A percentile compares a stretch with the other conserved stretches of the same genome.
phyloP scores from a whole-genome alignment of 495 filamentous ascomycete species.

The Podospora appendiculata region DNA sequence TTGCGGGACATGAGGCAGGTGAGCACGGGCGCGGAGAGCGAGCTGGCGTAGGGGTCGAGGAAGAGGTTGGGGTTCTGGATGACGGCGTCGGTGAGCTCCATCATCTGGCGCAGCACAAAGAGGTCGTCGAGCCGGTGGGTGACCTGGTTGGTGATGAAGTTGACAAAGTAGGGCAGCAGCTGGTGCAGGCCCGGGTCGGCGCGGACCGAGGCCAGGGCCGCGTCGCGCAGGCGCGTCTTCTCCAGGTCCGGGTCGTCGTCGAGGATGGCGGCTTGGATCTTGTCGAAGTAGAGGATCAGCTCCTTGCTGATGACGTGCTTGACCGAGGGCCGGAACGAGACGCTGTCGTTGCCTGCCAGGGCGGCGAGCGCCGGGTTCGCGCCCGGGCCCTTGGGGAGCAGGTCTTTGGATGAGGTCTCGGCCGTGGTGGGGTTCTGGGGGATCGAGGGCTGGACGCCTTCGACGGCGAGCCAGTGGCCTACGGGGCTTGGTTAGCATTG shows the following conservation, averaged over 20 bases:
- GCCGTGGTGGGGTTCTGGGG: slow-evolving; percentile 86
- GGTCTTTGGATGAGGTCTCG: slow-evolving; percentile 70
- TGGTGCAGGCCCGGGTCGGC: slow-evolving; percentile 91
- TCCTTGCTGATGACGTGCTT: slow-evolving; percentile 95
- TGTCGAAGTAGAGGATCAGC: slow-evolving; percentile 94
- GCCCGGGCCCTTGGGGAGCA: slow-evolving; percentile 81
- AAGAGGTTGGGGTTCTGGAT: slow-evolving; percentile 76
- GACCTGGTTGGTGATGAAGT: slow-evolving; percentile 89
- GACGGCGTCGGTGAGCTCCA: slow-evolving; percentile 76
- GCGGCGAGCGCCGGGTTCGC: slow-evolving; percentile 76
- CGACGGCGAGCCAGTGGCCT: slow-evolving; percentile 95
- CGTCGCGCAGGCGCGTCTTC: slow-evolving; percentile 59
- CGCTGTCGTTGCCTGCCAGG: slow-evolving; percentile 73
- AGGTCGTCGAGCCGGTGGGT: slow-evolving; percentile 82
- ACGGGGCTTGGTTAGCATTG: not conserved
- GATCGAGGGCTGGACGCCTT: slow-evolving; percentile 92
- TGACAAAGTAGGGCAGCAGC: slow-evolving; percentile 88
- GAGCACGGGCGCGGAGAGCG: slow-evolving; percentile 78
- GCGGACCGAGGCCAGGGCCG: slow-evolving; percentile 71
- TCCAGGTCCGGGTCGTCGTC: slow-evolving; percentile 75
- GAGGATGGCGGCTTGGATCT: slow-evolving; percentile 75
- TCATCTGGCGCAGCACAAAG: slow-evolving; percentile 81
- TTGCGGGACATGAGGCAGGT: slow-evolving; percentile 87
- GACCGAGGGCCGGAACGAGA: slow-evolving; percentile 77
- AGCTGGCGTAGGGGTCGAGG: slow-evolving; percentile 83